Evolutionary conservation across 1,284 basidiomycete genomes (phyloP).

Genomic region (Ceratobasidium sp.): DNA sequence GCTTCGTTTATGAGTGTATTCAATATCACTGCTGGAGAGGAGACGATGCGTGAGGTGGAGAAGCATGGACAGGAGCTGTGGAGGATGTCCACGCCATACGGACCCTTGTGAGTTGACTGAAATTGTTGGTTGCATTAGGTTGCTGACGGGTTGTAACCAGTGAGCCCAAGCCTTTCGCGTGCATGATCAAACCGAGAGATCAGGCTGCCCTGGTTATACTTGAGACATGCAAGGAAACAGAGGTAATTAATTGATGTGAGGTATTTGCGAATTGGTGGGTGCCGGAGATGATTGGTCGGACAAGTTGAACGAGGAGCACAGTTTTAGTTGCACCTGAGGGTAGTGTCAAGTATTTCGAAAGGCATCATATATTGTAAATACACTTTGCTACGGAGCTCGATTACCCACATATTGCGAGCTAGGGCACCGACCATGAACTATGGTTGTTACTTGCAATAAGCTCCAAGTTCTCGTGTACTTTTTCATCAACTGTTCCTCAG

Average conservation of each 20-base stretch:
- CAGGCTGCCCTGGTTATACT: background rate
- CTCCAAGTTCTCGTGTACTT: no score
- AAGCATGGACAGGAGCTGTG: background rate
- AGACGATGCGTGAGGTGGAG: constrained; percentile 5
- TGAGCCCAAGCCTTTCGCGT: constrained; percentile 16
- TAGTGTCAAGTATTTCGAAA: no score
- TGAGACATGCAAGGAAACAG: constrained; percentile 14
- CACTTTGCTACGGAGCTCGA: no score
- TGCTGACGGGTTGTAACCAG: background rate
- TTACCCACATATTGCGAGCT: no score
- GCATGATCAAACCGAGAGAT: constrained; percentile 19
- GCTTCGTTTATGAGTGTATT: constrained; percentile 33
- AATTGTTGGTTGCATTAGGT: background rate
- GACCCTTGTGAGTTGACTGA: constrained; percentile 10
- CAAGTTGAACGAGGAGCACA: background rate
- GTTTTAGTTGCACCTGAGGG: no score
- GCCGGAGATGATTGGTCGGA: background rate
- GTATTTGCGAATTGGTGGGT: background rate
- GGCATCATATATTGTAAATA: no score
- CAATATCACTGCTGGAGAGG: constrained; percentile 4
- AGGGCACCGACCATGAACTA: no score
- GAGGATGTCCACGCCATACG: constrained; percentile 23
- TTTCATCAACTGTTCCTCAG: no score
- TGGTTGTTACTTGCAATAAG: no score
- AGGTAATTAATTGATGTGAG: background rate